Conservation (phyloP, 371 early-diverging fungal species). For the Syncephalastrum sp. region DNA sequence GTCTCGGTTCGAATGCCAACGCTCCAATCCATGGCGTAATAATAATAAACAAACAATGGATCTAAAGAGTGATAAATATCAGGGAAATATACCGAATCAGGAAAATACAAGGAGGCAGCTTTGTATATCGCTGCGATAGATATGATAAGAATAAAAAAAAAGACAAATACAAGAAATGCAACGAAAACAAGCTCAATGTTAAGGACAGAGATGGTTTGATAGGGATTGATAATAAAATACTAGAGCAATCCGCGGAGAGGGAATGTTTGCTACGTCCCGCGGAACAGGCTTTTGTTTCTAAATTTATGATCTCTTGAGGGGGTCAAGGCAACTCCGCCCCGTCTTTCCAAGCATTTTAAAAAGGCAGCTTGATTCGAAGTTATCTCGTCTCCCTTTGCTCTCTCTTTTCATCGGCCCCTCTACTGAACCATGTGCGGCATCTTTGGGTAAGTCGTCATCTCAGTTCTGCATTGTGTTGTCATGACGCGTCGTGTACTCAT, state of each 20-base stretch:
- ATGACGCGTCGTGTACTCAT: not conserved
- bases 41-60: no score
- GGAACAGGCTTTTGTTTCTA: conserved; percentile 3
- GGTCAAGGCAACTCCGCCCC: not conserved
- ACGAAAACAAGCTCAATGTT: conserved; percentile 1
- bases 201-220: no score
- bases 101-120: no score
- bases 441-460: conserved; percentile 62
- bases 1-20: no score
- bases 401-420: conserved; percentile 3
- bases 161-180: not conserved
- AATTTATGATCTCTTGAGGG: conserved; percentile 2
- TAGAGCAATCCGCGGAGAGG: no score
- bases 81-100: no score
- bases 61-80: no score
- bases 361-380: no score
- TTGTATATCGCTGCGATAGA: no score
- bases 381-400: conserved; percentile 9
- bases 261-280: not conserved
- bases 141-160: not conserved
- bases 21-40: no score
- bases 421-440: conserved; percentile 90
- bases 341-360: not conserved
- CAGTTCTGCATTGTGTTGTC: not conserved
- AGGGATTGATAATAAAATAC: no score